A percentile compares a stretch with the other conserved stretches of the same genome.
Evolutionary conservation across 805 yeast species (phyloP).

Genomic region (Monosporozyma solicola): DNA sequence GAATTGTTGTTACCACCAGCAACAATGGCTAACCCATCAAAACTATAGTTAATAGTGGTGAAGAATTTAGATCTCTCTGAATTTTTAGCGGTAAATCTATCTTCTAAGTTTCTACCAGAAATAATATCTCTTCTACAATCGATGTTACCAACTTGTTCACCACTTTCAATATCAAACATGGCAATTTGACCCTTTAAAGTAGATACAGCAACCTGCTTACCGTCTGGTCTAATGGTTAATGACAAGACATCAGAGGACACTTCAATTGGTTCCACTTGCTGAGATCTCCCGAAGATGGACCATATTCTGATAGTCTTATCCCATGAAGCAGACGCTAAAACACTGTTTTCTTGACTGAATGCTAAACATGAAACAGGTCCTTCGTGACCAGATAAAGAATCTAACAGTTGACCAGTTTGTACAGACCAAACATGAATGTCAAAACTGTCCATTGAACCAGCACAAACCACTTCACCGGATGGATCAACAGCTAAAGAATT

Average conservation of each 20-base stretch:
- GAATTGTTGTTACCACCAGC: constrained; percentile 94
- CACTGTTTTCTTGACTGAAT: constrained; percentile 69
- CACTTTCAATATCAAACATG: constrained; percentile 75
- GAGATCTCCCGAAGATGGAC: constrained; percentile 83
- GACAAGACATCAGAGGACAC: constrained; percentile 76
- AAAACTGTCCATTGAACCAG: constrained; percentile 83
- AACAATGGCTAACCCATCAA: constrained; percentile 78
- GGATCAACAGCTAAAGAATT: constrained; percentile 90
- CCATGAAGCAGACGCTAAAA: constrained; percentile 91
- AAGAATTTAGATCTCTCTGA: constrained; percentile 80
- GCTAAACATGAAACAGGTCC: constrained; percentile 88
- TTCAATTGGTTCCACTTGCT: constrained; percentile 84
- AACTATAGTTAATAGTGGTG: constrained; percentile 71
- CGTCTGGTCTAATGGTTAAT: constrained; percentile 82
- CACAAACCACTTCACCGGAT: constrained; percentile 92
- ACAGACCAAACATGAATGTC: constrained; percentile 96
- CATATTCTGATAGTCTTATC: constrained; percentile 90
- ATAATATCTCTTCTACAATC: constrained; percentile 84
- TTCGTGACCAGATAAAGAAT: constrained; percentile 83
- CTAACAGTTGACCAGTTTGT: constrained; percentile 87
- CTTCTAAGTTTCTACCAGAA: constrained; percentile 75
- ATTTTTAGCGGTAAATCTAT: constrained; percentile 71
- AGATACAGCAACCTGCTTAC: constrained; percentile 81
- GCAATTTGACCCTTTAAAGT: constrained; percentile 82
- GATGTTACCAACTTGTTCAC: constrained; percentile 69